Percentiles rank a stretch among this genome's conserved stretches.
Conservation (phyloP, 2,329 filamentous ascomycete genomes). For the Myriosclerotinia scirpicola region DNA sequence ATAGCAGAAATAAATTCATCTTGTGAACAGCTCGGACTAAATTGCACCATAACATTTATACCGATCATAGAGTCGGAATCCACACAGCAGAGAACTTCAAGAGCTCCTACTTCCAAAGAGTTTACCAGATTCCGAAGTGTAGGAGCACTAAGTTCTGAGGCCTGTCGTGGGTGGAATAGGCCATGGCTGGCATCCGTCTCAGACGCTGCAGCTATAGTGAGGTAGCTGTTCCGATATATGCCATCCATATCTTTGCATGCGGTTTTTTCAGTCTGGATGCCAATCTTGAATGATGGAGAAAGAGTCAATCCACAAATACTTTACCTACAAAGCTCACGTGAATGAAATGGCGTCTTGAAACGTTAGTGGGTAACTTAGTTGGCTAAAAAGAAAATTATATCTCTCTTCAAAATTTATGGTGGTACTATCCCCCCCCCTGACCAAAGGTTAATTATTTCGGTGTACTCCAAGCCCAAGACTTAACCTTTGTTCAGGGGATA, state of each 20-base stretch:
- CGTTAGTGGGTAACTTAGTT: neutral
- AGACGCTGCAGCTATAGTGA: neutral
- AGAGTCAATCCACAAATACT: constrained; percentile 4
- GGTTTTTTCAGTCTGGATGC: neutral
- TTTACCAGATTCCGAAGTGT: neutral
- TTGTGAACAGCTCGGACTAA: neutral
- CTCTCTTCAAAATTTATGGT: neutral
- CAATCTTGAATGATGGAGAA: neutral
- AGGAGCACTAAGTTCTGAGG: neutral
- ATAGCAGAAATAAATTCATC: neutral
- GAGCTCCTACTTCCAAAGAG: neutral
- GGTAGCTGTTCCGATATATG: neutral
- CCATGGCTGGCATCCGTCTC: neutral
- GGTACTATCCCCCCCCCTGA: too few relatives aligned
- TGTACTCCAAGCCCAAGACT: too few relatives aligned
- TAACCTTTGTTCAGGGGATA: too few relatives aligned
- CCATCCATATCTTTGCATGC: neutral
- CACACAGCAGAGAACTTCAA: neutral
- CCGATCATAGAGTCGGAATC: neutral
- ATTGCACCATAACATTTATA: neutral
- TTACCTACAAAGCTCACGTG: neutral
- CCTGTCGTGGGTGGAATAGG: neutral
- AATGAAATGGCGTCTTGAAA: constrained; percentile 4
- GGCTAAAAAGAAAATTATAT: neutral
- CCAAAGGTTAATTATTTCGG: too few relatives aligned